A percentile compares a stretch with the other conserved stretches of the same genome.
phyloP scores from a whole-genome alignment of 305 asterid species.

The Plantago coronopus region DNA sequence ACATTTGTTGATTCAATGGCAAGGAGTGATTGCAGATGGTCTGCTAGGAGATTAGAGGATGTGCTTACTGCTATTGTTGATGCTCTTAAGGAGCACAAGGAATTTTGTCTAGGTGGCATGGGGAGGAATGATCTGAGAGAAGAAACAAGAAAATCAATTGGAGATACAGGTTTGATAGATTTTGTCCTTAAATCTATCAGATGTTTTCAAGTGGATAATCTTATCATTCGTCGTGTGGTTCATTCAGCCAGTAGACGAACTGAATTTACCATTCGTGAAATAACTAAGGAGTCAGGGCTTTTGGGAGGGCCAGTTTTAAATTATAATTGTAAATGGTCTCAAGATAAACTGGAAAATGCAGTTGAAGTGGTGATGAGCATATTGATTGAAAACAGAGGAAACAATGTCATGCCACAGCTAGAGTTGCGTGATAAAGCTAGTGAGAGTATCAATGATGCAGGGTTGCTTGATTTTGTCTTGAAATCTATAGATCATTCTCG shows the following conservation, averaged over 20 bases:
- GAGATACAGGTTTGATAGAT: conserved; percentile 62
- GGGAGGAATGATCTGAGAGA: conserved; percentile 67
- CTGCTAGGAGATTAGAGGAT: conserved; percentile 48
- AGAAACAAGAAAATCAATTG: conserved; percentile 36
- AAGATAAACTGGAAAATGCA: conserved; percentile 25
- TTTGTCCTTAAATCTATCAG: conserved; percentile 48
- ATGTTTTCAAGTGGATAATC: conserved; percentile 34
- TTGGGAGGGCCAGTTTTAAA: conserved; percentile 10
- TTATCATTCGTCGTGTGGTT: conserved; percentile 31
- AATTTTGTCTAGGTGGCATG: conserved; percentile 26
- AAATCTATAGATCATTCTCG: conserved; percentile 39
- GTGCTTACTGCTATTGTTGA: conserved; percentile 52
- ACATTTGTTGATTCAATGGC: conserved; percentile 43
- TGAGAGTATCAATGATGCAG: conserved; percentile 42
- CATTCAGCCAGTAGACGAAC: conserved; percentile 29
- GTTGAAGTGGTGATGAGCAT: conserved; percentile 24
- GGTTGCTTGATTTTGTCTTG: conserved; percentile 50
- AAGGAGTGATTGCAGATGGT: conserved; percentile 59
- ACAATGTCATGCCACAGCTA: conserved; percentile 20
- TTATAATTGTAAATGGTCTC: conserved; percentile 30
- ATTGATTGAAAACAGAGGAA: conserved; percentile 20
- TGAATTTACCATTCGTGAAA: conserved; percentile 35
- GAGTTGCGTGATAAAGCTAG: conserved; percentile 45
- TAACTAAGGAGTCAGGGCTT: conserved; percentile 14
- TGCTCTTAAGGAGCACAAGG: conserved; percentile 44